Evolutionary conservation across 768 basidiomycete genomes (phyloP).

Genomic region (Amanita polypyramis): DNA sequence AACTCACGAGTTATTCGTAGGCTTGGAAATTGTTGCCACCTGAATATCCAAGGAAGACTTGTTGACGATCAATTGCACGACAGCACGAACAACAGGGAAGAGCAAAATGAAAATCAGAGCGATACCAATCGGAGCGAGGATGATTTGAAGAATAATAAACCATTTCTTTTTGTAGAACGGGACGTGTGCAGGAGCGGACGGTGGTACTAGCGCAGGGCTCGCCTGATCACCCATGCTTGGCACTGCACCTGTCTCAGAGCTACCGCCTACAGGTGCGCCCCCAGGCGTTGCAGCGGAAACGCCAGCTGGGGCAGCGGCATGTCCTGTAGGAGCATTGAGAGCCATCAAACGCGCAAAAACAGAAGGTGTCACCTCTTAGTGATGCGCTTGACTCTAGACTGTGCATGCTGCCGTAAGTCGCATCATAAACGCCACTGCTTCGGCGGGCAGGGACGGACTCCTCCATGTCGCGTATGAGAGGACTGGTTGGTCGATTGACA

Average conservation of each 20-base stretch:
- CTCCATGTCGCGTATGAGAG: slow-evolving; percentile 11
- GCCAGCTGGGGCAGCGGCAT: slow-evolving; percentile 17
- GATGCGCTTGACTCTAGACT: slow-evolving; percentile 14
- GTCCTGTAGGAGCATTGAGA: slow-evolving; percentile 15
- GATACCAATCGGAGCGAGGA: slow-evolving; percentile 43
- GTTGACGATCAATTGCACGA: slow-evolving; percentile 56
- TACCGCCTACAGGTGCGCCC: slow-evolving; percentile 6
- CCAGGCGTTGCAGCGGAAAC: slow-evolving; percentile 8
- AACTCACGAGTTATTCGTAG: slow-evolving; percentile 48
- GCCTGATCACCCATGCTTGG: slow-evolving; percentile 9
- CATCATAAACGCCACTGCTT: slow-evolving; percentile 12
- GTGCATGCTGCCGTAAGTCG: slow-evolving; percentile 9
- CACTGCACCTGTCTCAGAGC: not conserved
- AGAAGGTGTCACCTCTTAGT: slow-evolving; percentile 12
- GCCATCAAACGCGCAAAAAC: not conserved
- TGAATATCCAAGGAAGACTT: slow-evolving; percentile 43
- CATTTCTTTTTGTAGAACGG: slow-evolving; percentile 53
- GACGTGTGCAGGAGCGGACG: slow-evolving; percentile 13
- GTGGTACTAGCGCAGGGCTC: slow-evolving; percentile 6
- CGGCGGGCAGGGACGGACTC: slow-evolving; percentile 11
- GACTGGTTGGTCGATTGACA: not conserved
- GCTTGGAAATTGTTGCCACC: slow-evolving; percentile 36
- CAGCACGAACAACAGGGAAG: slow-evolving; percentile 58
- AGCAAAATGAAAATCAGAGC: slow-evolving; percentile 56
- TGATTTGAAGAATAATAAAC: slow-evolving; percentile 50